These are phyloP conservation scores for Jamesozyma lodderae DNA, from an alignment of 805 yeast genomes.

Conservation along the genomic window DNA sequence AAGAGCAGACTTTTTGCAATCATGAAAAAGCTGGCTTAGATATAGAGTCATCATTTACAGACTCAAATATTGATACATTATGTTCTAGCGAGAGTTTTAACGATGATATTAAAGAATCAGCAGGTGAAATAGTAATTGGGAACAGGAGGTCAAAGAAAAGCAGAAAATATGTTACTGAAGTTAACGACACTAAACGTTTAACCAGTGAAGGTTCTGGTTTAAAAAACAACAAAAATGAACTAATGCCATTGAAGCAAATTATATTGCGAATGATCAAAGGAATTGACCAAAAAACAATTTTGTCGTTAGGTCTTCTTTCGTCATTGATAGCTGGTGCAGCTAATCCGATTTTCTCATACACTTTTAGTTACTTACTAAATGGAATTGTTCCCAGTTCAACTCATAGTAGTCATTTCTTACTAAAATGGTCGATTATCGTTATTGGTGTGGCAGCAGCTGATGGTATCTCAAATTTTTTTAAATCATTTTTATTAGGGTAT, in stretches of 20 bases:
- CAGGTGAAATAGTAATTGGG: no score
- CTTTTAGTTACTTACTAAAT: slow-evolving; percentile 59
- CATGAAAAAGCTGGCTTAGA: background rate
- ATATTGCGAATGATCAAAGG: slow-evolving; percentile 22
- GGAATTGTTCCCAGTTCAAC: slow-evolving; percentile 46
- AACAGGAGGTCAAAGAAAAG: background rate
- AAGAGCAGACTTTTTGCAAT: no score
- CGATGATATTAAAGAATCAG: background rate
- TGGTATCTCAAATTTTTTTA: slow-evolving; percentile 46
- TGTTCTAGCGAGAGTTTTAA: background rate
- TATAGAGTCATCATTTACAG: background rate
- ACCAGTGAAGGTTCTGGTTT: no score
- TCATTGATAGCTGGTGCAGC: slow-evolving; percentile 52
- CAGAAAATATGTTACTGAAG: background rate
- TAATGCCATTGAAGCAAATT: slow-evolving; percentile 23
- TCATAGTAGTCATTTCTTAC: slow-evolving; percentile 29
- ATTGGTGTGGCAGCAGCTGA: slow-evolving; percentile 54
- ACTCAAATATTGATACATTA: background rate
- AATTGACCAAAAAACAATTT: slow-evolving; percentile 19
- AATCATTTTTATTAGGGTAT: slow-evolving; percentile 42
- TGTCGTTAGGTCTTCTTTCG: slow-evolving; percentile 43
- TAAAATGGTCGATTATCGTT: slow-evolving; percentile 63
- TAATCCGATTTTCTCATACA: slow-evolving; percentile 71
- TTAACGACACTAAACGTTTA: background rate
- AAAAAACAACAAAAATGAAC: background rate